Conservation (phyloP, 768 basidiomycete species). For the Porpolomopsis calyptriformis region DNA sequence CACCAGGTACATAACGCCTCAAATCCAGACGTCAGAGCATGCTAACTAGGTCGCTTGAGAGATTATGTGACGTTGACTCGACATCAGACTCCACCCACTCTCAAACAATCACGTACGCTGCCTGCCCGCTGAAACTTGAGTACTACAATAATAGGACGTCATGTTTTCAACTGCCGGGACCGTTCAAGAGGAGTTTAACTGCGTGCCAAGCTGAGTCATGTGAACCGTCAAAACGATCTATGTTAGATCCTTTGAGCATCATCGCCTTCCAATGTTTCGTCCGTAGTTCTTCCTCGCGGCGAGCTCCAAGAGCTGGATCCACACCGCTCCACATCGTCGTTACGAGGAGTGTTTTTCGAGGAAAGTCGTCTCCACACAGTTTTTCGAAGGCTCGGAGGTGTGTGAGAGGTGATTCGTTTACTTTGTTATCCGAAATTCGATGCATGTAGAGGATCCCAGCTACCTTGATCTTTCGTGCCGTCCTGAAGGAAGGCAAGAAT, state of each 20-base stretch:
- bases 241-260: slow-evolving; percentile 26
- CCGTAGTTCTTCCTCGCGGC: slow-evolving; percentile 27
- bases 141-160: neutral
- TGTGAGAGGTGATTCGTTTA: slow-evolving; percentile 7
- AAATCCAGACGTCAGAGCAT: neutral
- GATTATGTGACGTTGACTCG: no score
- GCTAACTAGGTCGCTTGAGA: no score
- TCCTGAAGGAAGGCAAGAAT: neutral
- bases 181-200: neutral
- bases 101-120: neutral
- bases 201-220: slow-evolving; percentile 18
- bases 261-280: slow-evolving; percentile 31
- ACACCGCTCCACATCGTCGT: slow-evolving; percentile 37
- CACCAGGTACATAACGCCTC: neutral
- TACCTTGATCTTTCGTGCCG: slow-evolving; percentile 1
- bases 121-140: neutral
- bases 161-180: neutral
- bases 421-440: slow-evolving; percentile 25
- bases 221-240: slow-evolving; percentile 25
- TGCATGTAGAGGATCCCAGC: slow-evolving; percentile 32
- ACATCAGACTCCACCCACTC: neutral
- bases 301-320: slow-evolving; percentile 2
- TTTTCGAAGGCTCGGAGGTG: slow-evolving; percentile 6
- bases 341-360: slow-evolving; percentile 32
- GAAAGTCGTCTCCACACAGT: slow-evolving; percentile 23